Percentiles rank a stretch among this genome's conserved stretches.
Conservation (phyloP, 345 rosid genomes). For the Mangifera indica region DNA sequence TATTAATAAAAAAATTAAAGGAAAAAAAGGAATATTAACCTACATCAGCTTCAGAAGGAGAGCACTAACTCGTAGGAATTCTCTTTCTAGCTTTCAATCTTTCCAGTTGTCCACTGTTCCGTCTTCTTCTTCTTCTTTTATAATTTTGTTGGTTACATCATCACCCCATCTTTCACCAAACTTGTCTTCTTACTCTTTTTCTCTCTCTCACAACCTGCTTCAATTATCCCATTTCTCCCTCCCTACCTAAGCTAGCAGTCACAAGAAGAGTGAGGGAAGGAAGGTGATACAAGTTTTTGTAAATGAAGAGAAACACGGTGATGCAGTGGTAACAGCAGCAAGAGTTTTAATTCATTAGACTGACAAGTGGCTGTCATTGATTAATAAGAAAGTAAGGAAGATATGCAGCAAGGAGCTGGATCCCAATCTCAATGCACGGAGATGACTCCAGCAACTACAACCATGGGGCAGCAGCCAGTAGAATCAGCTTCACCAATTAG, state of each 20-base stretch:
- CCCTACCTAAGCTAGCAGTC: no score
- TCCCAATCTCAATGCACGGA: slow-evolving; percentile 38
- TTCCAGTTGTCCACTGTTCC: slow-evolving; percentile 34
- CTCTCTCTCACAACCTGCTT: not conserved
- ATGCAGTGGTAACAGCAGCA: not conserved
- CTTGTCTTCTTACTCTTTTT: slow-evolving; percentile 16
- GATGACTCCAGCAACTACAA: slow-evolving; percentile 20
- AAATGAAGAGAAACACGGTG: slow-evolving; percentile 1
- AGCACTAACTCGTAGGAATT: slow-evolving; percentile 50
- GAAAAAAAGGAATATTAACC: slow-evolving; percentile 13
- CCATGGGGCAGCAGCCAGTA: slow-evolving; percentile 37
- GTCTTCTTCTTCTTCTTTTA: not conserved
- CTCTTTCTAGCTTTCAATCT: slow-evolving; percentile 30
- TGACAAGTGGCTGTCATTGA: no score
- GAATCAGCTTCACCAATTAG: slow-evolving; percentile 90
- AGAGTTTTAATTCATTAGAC: no score
- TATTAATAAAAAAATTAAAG: not conserved
- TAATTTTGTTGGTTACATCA: no score
- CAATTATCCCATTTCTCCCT: no score
- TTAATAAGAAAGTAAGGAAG: not conserved
- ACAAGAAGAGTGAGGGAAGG: not conserved
- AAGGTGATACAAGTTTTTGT: not conserved
- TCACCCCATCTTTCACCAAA: slow-evolving; percentile 7
- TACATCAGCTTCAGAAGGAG: slow-evolving; percentile 16
- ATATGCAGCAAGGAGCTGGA: slow-evolving; percentile 55